Base-by-base conservation (phyloP, 2,329 filamentous ascomycete genomes). In the Diaporthe sp. region DNA sequence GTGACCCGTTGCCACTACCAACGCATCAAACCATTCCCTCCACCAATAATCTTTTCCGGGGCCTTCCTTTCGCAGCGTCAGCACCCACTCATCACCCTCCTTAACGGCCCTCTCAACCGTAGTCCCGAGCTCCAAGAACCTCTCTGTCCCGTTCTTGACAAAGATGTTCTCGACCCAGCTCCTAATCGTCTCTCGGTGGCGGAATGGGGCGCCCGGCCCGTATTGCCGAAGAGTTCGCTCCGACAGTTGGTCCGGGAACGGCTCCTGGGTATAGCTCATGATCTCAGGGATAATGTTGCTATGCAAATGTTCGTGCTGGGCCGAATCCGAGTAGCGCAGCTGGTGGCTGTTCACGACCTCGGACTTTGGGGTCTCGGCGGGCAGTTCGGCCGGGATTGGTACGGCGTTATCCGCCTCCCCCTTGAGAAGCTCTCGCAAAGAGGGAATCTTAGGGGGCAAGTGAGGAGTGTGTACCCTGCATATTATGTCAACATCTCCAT, bases 181-280 rank as follows among this genome's bases (percentile, higher is more conserved):
- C 1, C 87, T 84, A n/a, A 92, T 86, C 1, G 88, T 83, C 7
- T 85, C 84, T 76, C 89, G 87, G 75, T 91, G 88, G 0, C 89
- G 84, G 75, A 90, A 91, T 0, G 89, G 89, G 1, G 88, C 88
- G 22, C 87, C 83, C 0, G 81, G 77, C 0, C 89, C 89, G 77
- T 91, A 88, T n/a, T 86, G 80, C 27, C 81, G 77, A 50, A 88
- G 81, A 35, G 84, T 85, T 58, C 82, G 80, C 42, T 86, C 77
- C 1, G 86, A 86, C 22, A 85, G 80, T 32, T 83, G 81, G 9
- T 81, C 79, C 0, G 89, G 86, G 53, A 83, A 81, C 0, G 85
- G 84, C 71, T 91, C 88, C 74, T 89, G 84, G 0, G 88, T 88
- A 76, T 86, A 92, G 12, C 84, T 84, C 90, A 92, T 92, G 9